phyloP scores from a whole-genome alignment of 441 rosid genomes.

The Geranium incanum region DNA sequence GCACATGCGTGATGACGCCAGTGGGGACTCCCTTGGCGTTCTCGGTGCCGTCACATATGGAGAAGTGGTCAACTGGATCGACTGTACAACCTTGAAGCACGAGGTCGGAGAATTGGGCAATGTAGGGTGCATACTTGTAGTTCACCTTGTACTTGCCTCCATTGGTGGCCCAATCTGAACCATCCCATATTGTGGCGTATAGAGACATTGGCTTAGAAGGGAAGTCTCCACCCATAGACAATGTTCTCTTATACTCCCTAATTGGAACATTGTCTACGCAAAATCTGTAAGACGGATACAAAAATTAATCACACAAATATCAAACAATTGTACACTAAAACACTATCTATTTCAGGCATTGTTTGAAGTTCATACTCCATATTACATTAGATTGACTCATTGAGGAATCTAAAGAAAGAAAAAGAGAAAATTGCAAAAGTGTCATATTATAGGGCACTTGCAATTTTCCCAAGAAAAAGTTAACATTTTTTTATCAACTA shows the following conservation, averaged over 20 bases:
- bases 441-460: no score
- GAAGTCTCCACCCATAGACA: slow-evolving; percentile 65
- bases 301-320: not conserved
- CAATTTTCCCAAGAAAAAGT: no score
- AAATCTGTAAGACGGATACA: slow-evolving; percentile 40
- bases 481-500: no score
- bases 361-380: not conserved
- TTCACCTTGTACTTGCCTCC: slow-evolving; percentile 84
- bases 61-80: slow-evolving; percentile 49
- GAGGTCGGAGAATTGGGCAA: slow-evolving; percentile 47
- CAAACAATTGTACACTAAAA: no score
- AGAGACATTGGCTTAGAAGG: slow-evolving; percentile 91
- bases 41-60: slow-evolving; percentile 29
- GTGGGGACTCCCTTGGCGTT: slow-evolving; percentile 22
- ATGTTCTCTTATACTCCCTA: slow-evolving; percentile 56
- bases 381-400: no score
- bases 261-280: slow-evolving; percentile 64
- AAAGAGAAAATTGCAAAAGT: no score
- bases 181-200: slow-evolving; percentile 93
- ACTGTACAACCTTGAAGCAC: slow-evolving; percentile 70
- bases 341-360: no score
- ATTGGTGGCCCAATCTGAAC: slow-evolving; percentile 84
- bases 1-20: slow-evolving; percentile 20
- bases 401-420: no score
- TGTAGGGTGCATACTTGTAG: slow-evolving; percentile 73